Conservation (phyloP, 1,284 basidiomycete species). For the Phylloporus gajari region DNA sequence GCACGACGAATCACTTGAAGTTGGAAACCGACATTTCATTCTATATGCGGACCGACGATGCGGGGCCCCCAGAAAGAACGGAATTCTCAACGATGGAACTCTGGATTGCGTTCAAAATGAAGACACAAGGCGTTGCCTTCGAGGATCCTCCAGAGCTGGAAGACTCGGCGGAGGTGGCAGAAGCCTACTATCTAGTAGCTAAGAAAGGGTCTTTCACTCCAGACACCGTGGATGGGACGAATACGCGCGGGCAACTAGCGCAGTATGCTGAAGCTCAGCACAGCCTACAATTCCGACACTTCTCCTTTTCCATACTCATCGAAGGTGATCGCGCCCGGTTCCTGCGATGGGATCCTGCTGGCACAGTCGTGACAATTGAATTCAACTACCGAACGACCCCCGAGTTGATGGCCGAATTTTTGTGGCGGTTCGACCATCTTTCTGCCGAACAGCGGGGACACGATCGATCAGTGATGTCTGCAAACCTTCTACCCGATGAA, state of each 20-base stretch:
- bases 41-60: not conserved
- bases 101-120: conserved; percentile 5
- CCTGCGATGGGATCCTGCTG: conserved; percentile 38
- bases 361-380: conserved; percentile 25
- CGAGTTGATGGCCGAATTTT: not conserved
- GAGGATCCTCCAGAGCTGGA: not conserved
- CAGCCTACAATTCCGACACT: conserved; percentile 25
- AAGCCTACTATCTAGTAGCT: not conserved
- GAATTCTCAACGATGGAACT: conserved; percentile 8
- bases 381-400: conserved; percentile 24
- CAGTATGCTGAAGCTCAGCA: conserved; percentile 22
- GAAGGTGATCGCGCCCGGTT: conserved; percentile 25
- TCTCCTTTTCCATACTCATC: conserved; percentile 28
- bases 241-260: not conserved
- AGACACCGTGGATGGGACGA: not conserved
- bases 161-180: not conserved
- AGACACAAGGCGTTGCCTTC: not conserved
- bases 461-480: not conserved
- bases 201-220: not conserved
- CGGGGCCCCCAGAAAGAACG: not conserved
- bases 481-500: not conserved
- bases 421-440: not conserved
- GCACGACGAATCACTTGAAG: not conserved
- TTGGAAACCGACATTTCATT: conserved; percentile 9
- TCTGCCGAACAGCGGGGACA: not conserved